Percentiles rank a stretch among this genome's conserved stretches.
phyloP scores from a whole-genome alignment of 148 eudicot genomes.

The Selenicereus undatus region DNA sequence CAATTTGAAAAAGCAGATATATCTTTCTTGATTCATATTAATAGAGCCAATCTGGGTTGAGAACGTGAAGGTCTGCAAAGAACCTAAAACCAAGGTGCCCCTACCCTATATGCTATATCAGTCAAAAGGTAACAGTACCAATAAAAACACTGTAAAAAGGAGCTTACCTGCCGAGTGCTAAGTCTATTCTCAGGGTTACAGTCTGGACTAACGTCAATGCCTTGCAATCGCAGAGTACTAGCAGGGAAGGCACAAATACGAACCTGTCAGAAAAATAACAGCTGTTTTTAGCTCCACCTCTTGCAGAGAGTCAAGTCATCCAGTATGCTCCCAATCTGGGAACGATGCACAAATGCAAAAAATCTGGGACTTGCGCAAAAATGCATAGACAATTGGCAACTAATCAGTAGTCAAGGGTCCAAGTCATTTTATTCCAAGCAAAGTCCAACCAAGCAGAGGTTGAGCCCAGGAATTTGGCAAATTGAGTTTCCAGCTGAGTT shows the following conservation, averaged over 20 bases:
- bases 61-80: no score
- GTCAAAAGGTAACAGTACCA: no score
- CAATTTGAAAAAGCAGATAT: not conserved
- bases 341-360: not conserved
- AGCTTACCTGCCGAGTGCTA: conserved; percentile 67
- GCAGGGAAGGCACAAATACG: conserved; percentile 96
- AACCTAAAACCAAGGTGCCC: not conserved
- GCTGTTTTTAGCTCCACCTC: not conserved
- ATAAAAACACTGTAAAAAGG: not conserved
- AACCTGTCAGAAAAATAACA: conserved; percentile 42
- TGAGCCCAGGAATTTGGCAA: not conserved
- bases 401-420: not conserved
- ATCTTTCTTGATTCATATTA: not conserved
- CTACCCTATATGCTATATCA: not conserved
- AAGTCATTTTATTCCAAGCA: not conserved
- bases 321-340: not conserved
- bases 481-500: not conserved
- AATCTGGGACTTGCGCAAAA: not conserved
- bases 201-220: conserved; percentile 97
- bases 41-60: not conserved
- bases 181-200: conserved; percentile 87
- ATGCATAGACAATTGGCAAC: not conserved
- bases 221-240: conserved; percentile 65
- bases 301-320: not conserved
- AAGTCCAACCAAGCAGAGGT: not conserved